These are phyloP conservation scores for Trametes coccinea DNA, from an alignment of 768 basidiomycete species.

Conservation along the genomic window DNA sequence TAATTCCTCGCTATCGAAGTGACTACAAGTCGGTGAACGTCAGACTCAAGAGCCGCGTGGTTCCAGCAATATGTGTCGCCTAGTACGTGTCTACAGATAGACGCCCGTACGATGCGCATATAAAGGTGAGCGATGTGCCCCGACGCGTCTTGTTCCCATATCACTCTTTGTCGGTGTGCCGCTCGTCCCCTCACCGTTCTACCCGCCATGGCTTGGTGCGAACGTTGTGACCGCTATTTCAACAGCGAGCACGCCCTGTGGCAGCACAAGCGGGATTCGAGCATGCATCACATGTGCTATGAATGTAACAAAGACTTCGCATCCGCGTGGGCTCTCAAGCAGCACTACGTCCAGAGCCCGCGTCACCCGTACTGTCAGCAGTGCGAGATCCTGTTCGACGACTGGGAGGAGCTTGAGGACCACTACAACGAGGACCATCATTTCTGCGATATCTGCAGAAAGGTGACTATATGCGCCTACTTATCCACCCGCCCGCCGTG, in stretches of 20 bases:
- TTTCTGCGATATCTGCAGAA: not conserved
- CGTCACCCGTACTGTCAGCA: constrained; percentile 52
- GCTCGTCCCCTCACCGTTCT: too few relatives aligned
- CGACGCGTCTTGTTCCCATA: too few relatives aligned
- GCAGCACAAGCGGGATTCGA: constrained; percentile 31
- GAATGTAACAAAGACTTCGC: constrained; percentile 50
- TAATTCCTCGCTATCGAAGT: too few relatives aligned
- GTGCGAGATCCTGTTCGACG: constrained; percentile 48
- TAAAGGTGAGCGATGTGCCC: too few relatives aligned
- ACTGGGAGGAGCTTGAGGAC: constrained; percentile 38
- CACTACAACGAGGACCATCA: constrained; percentile 25
- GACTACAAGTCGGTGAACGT: too few relatives aligned
- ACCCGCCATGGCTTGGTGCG: constrained; percentile 19
- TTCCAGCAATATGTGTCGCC: too few relatives aligned
- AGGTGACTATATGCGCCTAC: not conserved
- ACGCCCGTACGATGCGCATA: too few relatives aligned
- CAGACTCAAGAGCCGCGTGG: too few relatives aligned
- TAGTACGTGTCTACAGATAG: too few relatives aligned
- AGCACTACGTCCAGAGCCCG: constrained; percentile 55
- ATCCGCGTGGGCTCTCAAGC: constrained; percentile 37
- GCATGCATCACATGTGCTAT: constrained; percentile 45
- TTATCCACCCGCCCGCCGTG: not conserved
- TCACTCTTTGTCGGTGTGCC: too few relatives aligned
- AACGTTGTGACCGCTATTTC: constrained; percentile 32
- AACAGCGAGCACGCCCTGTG: constrained; percentile 20